Conservation (phyloP, 2,329 filamentous ascomycete genomes). For the Alternaria hordeiaustralica region DNA sequence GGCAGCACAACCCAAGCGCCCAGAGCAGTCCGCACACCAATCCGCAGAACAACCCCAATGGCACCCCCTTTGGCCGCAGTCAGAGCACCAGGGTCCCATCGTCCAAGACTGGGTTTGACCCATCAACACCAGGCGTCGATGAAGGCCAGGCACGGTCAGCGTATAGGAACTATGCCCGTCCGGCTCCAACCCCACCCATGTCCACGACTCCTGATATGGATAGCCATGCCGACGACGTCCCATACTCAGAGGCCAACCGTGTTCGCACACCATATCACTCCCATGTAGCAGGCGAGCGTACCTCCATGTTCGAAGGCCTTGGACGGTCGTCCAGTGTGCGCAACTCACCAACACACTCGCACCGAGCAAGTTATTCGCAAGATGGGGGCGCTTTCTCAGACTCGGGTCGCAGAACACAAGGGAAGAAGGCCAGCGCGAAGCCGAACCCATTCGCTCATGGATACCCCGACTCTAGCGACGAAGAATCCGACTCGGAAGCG, state of each 20-base stretch:
- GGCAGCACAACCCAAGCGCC: slow-evolving; percentile 25
- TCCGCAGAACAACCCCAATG: slow-evolving; percentile 41
- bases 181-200: slow-evolving; percentile 42
- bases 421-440: slow-evolving; percentile 33
- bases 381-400: slow-evolving; percentile 40
- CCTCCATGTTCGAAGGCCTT: slow-evolving; percentile 60
- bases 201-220: slow-evolving; percentile 27
- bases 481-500: slow-evolving; percentile 35
- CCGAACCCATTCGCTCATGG: slow-evolving; percentile 34
- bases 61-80: slow-evolving; percentile 48
- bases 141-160: slow-evolving; percentile 64
- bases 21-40: slow-evolving; percentile 10
- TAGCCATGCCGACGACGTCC: slow-evolving; percentile 32
- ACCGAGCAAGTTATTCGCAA: slow-evolving; percentile 29
- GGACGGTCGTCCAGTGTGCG: slow-evolving; percentile 62
- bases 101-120: slow-evolving; percentile 64
- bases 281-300: slow-evolving; percentile 62
- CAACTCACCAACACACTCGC: slow-evolving; percentile 51
- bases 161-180: slow-evolving; percentile 48
- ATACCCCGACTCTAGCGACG: slow-evolving; percentile 40
- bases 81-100: slow-evolving; percentile 55
- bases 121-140: slow-evolving; percentile 64
- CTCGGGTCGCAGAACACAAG: slow-evolving; percentile 36
- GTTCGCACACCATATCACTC: slow-evolving; percentile 61
- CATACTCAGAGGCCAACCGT: slow-evolving; percentile 56